Evolutionary conservation across 805 yeast species (phyloP).

Genomic region (Kodamaea laetipori): DNA sequence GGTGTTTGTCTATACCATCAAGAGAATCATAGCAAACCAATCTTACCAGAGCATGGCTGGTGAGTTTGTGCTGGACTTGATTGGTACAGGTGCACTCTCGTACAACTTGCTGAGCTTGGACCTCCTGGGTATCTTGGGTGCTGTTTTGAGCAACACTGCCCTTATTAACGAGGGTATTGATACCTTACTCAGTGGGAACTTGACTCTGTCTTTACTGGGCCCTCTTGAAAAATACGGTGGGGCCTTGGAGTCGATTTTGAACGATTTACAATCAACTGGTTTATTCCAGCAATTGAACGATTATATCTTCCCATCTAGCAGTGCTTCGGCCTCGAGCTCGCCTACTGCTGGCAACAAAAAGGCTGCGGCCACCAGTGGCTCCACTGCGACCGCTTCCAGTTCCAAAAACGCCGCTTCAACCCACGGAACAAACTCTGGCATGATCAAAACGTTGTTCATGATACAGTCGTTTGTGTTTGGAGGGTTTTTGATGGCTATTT

Average conservation of each 20-base stretch:
- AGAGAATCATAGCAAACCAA: constrained; percentile 36
- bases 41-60: constrained; percentile 41
- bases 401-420: constrained; percentile 10
- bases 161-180: constrained; percentile 24
- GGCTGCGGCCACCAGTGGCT: constrained; percentile 11
- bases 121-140: constrained; percentile 26
- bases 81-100: constrained; percentile 29
- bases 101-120: constrained; percentile 27
- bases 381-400: constrained; percentile 7
- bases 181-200: constrained; percentile 26
- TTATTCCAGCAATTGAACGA: constrained; percentile 40
- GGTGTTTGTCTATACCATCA: constrained; percentile 38
- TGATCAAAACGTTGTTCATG: constrained; percentile 16
- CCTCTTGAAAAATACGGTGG: constrained; percentile 28
- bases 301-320: constrained; percentile 30
- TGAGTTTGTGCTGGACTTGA: constrained; percentile 30
- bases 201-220: constrained; percentile 15
- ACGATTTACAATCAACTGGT: constrained; percentile 38
- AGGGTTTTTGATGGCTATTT: constrained; percentile 22
- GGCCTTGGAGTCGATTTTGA: constrained; percentile 33
- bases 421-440: constrained; percentile 14
- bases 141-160: constrained; percentile 28
- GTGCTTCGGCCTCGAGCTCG: constrained; percentile 14
- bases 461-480: constrained; percentile 26
- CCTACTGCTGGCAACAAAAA: constrained; percentile 14